A percentile compares a stretch with the other conserved stretches of the same genome.
These are phyloP conservation scores for Ilyonectria sp. DNA, from an alignment of 2,329 filamentous ascomycete species.

Conservation along the genomic window DNA sequence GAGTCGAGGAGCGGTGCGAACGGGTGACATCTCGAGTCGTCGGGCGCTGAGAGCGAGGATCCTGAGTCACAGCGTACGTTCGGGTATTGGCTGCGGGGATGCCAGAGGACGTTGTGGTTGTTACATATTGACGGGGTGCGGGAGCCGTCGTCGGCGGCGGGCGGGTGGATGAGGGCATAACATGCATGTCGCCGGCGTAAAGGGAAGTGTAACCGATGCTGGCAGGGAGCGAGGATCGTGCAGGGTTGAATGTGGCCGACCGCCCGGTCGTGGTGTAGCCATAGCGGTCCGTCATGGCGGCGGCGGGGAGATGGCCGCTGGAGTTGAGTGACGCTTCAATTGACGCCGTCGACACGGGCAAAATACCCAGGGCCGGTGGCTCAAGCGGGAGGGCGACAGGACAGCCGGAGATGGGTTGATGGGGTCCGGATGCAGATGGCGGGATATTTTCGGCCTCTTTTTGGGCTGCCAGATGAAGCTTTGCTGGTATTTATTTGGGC, in stretches of 20 bases:
- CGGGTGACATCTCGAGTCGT: conserved; percentile 65
- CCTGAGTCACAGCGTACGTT: conserved; percentile 70
- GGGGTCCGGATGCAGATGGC: not conserved
- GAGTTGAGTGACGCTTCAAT: conserved; percentile 21
- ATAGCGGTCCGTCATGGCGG: conserved; percentile 66
- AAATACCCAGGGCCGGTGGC: conserved; percentile 17
- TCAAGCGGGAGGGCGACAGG: not conserved
- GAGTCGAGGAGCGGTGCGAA: conserved; percentile 63
- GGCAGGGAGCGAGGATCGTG: conserved; percentile 68
- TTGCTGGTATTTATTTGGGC: conserved; percentile 2
- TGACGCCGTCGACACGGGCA: conserved; percentile 26
- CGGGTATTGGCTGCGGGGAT: conserved; percentile 63
- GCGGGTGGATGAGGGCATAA: conserved; percentile 60
- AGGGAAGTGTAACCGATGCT: conserved; percentile 65
- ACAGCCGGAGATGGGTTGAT: not conserved
- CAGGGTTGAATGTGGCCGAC: conserved; percentile 64
- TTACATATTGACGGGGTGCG: conserved; percentile 52
- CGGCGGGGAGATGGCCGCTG: conserved; percentile 28
- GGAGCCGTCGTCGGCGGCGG: conserved; percentile 49
- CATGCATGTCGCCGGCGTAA: conserved; percentile 69
- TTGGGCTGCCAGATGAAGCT: not conserved
- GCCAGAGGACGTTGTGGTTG: conserved; percentile 51
- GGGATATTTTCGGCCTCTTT: conserved; percentile 5
- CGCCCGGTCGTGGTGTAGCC: conserved; percentile 58
- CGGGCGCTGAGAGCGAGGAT: conserved; percentile 63